phyloP scores from a whole-genome alignment of 352 stramenopile genomes.

The Phytophthora idaei region DNA sequence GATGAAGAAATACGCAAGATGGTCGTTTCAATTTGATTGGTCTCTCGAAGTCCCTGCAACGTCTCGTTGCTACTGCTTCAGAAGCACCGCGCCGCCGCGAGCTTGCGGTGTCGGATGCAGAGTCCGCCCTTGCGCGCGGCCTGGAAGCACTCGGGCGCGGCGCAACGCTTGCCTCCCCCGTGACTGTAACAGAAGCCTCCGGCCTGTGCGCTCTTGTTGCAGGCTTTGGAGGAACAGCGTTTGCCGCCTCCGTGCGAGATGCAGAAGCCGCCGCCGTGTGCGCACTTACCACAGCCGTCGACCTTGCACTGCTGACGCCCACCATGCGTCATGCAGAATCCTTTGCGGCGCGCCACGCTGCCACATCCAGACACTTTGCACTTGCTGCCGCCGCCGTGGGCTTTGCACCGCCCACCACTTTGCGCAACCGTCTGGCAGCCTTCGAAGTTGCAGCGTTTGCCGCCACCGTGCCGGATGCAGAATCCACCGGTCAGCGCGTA shows the following conservation, averaged over 20 bases:
- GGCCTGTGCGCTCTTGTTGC: conserved; percentile 75
- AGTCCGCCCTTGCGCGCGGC: conserved; percentile 76
- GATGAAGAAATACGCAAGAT: conserved; percentile 1
- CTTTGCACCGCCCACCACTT: conserved; percentile 82
- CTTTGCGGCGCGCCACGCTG: conserved; percentile 70
- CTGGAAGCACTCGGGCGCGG: conserved; percentile 74
- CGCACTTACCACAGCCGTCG: conserved; percentile 69
- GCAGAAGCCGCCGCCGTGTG: conserved; percentile 77
- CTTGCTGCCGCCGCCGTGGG: conserved; percentile 83
- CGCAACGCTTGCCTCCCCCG: conserved; percentile 77
- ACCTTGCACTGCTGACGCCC: conserved; percentile 80
- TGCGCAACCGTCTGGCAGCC: conserved; percentile 76
- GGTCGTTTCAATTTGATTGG: conserved; percentile 21
- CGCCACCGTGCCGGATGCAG: conserved; percentile 76
- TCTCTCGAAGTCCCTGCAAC: conserved; percentile 14
- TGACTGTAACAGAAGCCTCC: conserved; percentile 84
- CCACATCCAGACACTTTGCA: conserved; percentile 64
- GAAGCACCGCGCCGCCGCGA: conserved; percentile 2
- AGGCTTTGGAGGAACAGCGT: conserved; percentile 57
- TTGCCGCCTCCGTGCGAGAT: conserved; percentile 77
- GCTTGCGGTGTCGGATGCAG: conserved; percentile 80
- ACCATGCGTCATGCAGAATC: conserved; percentile 78
- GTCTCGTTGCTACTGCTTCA: conserved; percentile 7
- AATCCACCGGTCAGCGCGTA: conserved; percentile 74
- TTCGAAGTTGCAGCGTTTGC: conserved; percentile 69